These are phyloP conservation scores for Casuarina equisetifolia DNA, from an alignment of 306 rosid species.

Conservation along the genomic window DNA sequence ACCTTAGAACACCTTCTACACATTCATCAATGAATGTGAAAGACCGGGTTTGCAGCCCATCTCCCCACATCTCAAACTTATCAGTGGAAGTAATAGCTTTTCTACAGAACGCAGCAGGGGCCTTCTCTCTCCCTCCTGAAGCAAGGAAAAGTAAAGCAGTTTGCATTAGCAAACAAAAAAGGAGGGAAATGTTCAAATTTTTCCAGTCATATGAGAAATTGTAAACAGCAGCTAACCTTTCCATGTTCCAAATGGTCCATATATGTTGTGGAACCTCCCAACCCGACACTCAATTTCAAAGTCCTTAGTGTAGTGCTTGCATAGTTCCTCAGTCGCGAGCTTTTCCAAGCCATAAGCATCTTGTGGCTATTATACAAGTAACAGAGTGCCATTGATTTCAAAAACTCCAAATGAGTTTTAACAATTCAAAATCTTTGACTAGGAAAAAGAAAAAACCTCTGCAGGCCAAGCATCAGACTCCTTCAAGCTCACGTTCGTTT, in stretches of 20 bases:
- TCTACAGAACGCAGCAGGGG: constrained; percentile 68
- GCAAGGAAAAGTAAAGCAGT: background rate
- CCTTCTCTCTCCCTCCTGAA: constrained; percentile 60
- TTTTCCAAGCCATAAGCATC: constrained; percentile 66
- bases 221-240: constrained; percentile 33
- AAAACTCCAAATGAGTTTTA: background rate
- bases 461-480: constrained; percentile 70
- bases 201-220: background rate
- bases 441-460: constrained; percentile 34
- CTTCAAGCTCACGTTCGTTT: constrained; percentile 60
- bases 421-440: background rate
- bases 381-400: background rate
- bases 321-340: constrained; percentile 62
- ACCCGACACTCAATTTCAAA: constrained; percentile 54
- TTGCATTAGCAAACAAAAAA: background rate
- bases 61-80: constrained; percentile 70
- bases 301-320: constrained; percentile 61
- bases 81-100: constrained; percentile 49
- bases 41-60: constrained; percentile 61
- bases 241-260: constrained; percentile 65
- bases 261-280: constrained; percentile 57
- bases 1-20: constrained; percentile 62
- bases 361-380: constrained; percentile 43
- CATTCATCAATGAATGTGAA: constrained; percentile 66
- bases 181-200: background rate